Percentiles rank a stretch among this genome's conserved stretches.
Evolutionary conservation across 2,329 filamentous ascomycete genomes (phyloP).

Genomic region (Beauveria rudraprayagi): DNA sequence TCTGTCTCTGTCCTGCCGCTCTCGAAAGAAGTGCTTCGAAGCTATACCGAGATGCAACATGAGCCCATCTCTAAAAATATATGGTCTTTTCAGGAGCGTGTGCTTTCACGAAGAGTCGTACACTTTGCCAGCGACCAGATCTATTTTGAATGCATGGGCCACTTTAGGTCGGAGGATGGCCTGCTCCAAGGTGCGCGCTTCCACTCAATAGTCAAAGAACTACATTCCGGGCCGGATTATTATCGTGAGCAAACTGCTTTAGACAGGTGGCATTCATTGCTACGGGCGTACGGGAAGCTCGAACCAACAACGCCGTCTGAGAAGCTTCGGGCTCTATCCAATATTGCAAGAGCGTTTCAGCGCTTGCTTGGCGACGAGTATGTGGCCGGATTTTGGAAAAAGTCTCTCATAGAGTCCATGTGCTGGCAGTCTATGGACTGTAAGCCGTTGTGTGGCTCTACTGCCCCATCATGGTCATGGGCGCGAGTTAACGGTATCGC

Average conservation of each 20-base stretch:
- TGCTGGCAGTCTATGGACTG: neutral
- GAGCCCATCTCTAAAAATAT: constrained; percentile 1
- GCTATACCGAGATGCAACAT: neutral
- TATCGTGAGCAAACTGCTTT: neutral
- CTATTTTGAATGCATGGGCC: neutral
- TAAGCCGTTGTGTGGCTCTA: neutral
- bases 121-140: constrained; percentile 10
- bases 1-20: neutral
- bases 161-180: constrained; percentile 3
- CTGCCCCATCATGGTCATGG: constrained; percentile 4
- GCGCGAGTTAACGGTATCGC: neutral
- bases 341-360: constrained; percentile 1
- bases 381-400: neutral
- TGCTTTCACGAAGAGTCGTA: constrained; percentile 1
- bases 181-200: neutral
- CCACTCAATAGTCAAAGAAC: neutral
- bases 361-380: neutral
- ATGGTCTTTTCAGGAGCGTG: constrained; percentile 10
- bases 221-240: neutral
- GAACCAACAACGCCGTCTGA: neutral
- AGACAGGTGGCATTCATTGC: neutral
- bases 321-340: neutral
- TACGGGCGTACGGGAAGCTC: neutral
- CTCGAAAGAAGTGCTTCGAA: neutral
- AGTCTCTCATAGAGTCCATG: neutral